A percentile compares a stretch with the other conserved stretches of the same genome.
Evolutionary conservation across 371 early-diverging fungal species (phyloP).

Genomic region (Coemansia linderi): DNA sequence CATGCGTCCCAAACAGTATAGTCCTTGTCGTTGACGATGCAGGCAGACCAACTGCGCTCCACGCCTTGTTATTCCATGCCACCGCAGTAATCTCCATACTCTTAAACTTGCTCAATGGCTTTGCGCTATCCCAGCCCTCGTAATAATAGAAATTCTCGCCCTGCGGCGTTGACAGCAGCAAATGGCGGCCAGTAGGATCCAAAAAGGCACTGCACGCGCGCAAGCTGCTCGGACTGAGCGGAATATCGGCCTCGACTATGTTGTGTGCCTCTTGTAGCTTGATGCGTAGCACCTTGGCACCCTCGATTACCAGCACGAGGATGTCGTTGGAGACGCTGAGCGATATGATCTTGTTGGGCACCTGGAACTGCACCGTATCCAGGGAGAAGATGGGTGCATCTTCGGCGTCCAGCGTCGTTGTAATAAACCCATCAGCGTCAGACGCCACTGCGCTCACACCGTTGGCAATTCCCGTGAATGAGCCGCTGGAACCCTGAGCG

Average conservation of each 20-base stretch:
- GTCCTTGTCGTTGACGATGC: conserved; percentile 64
- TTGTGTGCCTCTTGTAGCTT: conserved; percentile 73
- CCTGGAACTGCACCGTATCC: conserved; percentile 79
- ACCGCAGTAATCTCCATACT: conserved; percentile 74
- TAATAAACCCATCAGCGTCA: conserved; percentile 45
- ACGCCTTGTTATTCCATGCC: conserved; percentile 76
- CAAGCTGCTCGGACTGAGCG: conserved; percentile 65
- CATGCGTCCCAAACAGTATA: conserved; percentile 79
- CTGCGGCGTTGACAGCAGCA: conserved; percentile 80
- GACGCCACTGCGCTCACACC: conserved; percentile 14
- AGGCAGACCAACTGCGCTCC: conserved; percentile 15
- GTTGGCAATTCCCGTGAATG: not conserved
- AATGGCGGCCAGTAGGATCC: conserved; percentile 85
- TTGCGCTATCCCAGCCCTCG: conserved; percentile 73
- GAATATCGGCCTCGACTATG: conserved; percentile 77
- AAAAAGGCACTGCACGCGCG: conserved; percentile 72
- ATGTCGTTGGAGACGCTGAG: conserved; percentile 81
- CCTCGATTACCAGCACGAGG: conserved; percentile 71
- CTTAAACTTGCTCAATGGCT: conserved; percentile 65
- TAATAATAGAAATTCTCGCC: conserved; percentile 87
- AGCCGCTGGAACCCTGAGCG: not conserved
- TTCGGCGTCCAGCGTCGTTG: conserved; percentile 49
- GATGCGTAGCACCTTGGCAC: conserved; percentile 69
- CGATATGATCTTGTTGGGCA: conserved; percentile 67
- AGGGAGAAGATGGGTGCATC: conserved; percentile 69